phyloP scores from a whole-genome alignment of 2,329 filamentous ascomycete species.

The Apiospora pterosperma region DNA sequence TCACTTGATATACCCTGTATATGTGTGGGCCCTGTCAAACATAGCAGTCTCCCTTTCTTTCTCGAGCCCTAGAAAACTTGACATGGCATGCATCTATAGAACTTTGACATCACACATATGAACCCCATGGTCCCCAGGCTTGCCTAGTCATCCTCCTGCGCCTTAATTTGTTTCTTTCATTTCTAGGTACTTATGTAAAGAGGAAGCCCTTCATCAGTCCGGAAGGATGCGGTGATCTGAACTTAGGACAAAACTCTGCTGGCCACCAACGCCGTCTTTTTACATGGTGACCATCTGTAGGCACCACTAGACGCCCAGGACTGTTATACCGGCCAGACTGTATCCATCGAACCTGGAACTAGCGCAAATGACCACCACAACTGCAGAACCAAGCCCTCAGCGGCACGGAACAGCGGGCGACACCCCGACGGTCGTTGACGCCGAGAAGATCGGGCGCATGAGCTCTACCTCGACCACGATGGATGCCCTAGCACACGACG shows the following conservation, averaged over 20 bases:
- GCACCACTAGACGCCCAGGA: not conserved
- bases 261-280: not conserved
- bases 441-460: constrained; percentile 5
- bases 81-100: not conserved
- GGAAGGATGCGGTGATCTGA: not conserved
- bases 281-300: not conserved
- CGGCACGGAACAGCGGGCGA: not conserved
- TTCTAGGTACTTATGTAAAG: not conserved
- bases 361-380: not conserved
- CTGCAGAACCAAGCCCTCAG: not conserved
- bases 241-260: not conserved
- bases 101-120: not conserved
- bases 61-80: not conserved
- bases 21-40: not conserved
- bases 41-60: not conserved
- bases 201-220: not conserved
- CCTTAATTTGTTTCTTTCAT: not conserved
- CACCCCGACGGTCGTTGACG: not conserved
- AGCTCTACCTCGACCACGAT: constrained; percentile 7
- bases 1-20: not conserved
- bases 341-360: not conserved
- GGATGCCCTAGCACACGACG: not conserved
- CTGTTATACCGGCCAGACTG: not conserved
- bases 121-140: not conserved
- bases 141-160: not conserved